Evolutionary conservation across 2,329 filamentous ascomycete genomes (phyloP), one percentile per base, ranked within the genome.

Genomic region (Aspergillus proliferans): DNA sequence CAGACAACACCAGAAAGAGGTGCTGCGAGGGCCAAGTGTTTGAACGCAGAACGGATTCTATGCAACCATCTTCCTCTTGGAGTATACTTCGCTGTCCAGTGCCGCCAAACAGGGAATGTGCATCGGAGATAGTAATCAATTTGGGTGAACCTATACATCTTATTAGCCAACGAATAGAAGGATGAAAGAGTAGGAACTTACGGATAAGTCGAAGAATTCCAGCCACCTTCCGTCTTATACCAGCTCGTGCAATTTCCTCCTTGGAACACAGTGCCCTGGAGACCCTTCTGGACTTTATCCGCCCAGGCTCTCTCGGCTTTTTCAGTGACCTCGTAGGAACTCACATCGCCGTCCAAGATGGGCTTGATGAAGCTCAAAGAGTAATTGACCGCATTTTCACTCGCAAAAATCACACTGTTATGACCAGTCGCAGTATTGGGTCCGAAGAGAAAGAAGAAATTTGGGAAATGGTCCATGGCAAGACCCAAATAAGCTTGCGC

Each of bases 381-480:
- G 60, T 79, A 83, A 51, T 82, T 79, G 54, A 84, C 70, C 59
- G 76, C 76, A 59, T 84, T 85, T 56, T 86, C 83, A 3, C 73
- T 71, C 0, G 81, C 78, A 58, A 84, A 73, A 42, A 84, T 75
- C 8, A 82, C 78, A 10, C 76, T 80, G 0, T 73, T 78, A 61
- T 86, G 82, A 0, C 83, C 83, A 0, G 82, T 85, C 0, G 71
- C 73, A 0, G 80, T 78, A 58, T 86, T 86, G 0, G 83, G 83
- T 0, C 83, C 82, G 38, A 83, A 76, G 0, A 85, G 65, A 49
- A 84, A 71, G 66, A 85, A 85, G 58, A 85, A 81, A 58, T 86
- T 86, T 2, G 83, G 83, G 57, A 84, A 84, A 0, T 77, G 77
- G 53, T 78, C 78, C 63, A 85, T 68, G 1, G 76, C 74, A 1